Conservation (phyloP, 306 rosid species). For the Prunus mongolica region DNA sequence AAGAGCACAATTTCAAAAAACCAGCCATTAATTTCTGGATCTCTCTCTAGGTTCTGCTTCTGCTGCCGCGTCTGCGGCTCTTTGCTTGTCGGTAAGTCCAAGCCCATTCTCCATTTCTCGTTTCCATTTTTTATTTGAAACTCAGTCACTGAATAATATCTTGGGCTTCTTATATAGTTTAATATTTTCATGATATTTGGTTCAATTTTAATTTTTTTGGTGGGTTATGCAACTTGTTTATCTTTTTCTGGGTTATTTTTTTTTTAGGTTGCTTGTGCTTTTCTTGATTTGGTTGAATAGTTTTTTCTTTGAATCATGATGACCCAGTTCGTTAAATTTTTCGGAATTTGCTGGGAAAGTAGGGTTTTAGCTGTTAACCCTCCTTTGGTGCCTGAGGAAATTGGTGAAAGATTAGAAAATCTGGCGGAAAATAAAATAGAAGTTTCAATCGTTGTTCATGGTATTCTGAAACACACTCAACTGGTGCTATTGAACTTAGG, state of each 20-base stretch:
- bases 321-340: conserved; percentile 1
- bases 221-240: not conserved
- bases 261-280: not conserved
- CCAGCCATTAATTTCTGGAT: not conserved
- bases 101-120: not conserved
- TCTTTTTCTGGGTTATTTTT: not conserved
- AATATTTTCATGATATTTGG: not conserved
- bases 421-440: not conserved
- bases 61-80: not conserved
- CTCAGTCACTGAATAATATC: not conserved
- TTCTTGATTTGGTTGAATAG: not conserved
- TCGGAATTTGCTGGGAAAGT: not conserved
- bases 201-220: not conserved
- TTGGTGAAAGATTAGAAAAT: not conserved
- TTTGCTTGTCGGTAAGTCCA: conserved; percentile 22
- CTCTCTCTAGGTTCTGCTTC: not conserved
- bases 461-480: no score
- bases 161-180: not conserved
- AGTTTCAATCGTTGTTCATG: not conserved
- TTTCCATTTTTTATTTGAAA: not conserved
- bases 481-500: not conserved
- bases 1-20: not conserved
- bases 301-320: not conserved
- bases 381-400: conserved; percentile 7
- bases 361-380: conserved; percentile 15